phyloP scores from a whole-genome alignment of 352 stramenopile species.

The Globisporangium emineosum region DNA sequence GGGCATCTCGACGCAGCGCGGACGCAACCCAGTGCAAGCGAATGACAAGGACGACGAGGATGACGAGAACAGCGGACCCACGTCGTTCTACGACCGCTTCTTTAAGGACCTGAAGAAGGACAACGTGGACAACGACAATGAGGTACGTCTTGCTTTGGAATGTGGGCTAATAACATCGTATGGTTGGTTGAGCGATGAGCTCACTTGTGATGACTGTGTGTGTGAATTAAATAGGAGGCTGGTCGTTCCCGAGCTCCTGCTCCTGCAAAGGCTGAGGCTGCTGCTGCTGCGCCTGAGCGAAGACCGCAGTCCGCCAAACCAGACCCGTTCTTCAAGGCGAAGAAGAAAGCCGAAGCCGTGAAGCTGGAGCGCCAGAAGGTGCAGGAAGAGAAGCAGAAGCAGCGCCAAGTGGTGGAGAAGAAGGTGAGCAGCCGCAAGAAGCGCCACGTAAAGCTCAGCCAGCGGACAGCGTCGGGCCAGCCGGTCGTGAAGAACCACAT shows the following conservation, averaged over 20 bases:
- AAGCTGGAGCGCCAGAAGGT: conserved; percentile 49
- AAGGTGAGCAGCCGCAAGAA: conserved; percentile 84
- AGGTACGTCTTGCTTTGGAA: conserved; percentile 3
- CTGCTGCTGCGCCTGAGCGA: conserved; percentile 18
- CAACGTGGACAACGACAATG: conserved; percentile 25
- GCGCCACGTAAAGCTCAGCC: conserved; percentile 82
- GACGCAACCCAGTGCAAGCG: conserved; percentile 10
- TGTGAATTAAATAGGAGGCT: neutral
- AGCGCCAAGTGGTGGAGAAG: conserved; percentile 51
- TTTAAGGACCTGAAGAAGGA: conserved; percentile 58
- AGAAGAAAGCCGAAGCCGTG: conserved; percentile 62
- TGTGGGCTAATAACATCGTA: neutral
- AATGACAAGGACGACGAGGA: conserved; percentile 15
- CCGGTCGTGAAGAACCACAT: conserved; percentile 87
- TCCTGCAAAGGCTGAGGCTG: conserved; percentile 10
- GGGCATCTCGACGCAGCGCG: conserved; percentile 18
- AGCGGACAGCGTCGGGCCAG: conserved; percentile 73
- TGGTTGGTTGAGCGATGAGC: neutral
- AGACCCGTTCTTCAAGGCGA: conserved; percentile 82
- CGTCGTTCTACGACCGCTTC: conserved; percentile 82
- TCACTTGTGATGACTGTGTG: neutral
- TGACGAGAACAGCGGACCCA: conserved; percentile 14
- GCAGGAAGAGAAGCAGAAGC: conserved; percentile 48
- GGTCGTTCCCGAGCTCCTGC: neutral
- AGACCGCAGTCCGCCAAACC: conserved; percentile 37